Evolutionary conservation across 768 basidiomycete species (phyloP).

Genomic region (Tylopilus vinaceipallidus): DNA sequence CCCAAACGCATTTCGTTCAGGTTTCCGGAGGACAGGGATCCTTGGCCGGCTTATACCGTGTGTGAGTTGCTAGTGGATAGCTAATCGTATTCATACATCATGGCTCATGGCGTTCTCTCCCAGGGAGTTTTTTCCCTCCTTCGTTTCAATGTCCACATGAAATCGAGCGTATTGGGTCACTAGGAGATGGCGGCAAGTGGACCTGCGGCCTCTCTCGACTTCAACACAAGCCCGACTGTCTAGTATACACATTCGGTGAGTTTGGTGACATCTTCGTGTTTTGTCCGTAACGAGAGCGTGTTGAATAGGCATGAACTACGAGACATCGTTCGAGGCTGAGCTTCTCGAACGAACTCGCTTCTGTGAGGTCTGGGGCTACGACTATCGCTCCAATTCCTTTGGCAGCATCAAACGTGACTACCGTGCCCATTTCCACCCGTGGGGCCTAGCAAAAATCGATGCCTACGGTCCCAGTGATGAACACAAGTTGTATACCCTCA

Average conservation of each 20-base stretch:
- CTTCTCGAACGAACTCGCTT: constrained; percentile 44
- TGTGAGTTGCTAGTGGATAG: constrained; percentile 39
- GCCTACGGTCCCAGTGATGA: constrained; percentile 31
- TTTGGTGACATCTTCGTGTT: background rate
- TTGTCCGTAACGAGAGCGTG: background rate
- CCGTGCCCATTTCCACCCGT: constrained; percentile 44
- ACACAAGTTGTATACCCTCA: constrained; percentile 45
- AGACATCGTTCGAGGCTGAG: constrained; percentile 63
- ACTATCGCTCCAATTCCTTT: constrained; percentile 39
- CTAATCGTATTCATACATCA: background rate
- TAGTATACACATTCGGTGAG: constrained; percentile 62
- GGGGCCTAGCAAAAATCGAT: constrained; percentile 40
- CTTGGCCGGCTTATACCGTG: constrained; percentile 58
- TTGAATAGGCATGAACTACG: constrained; percentile 47
- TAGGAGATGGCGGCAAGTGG: constrained; percentile 74
- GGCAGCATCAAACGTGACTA: constrained; percentile 32
- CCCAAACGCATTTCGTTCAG: constrained; percentile 27
- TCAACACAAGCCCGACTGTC: constrained; percentile 50
- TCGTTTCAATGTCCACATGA: constrained; percentile 45
- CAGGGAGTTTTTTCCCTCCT: constrained; percentile 48
- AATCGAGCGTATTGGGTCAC: constrained; percentile 41
- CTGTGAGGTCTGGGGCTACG: constrained; percentile 64
- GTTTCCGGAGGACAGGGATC: constrained; percentile 50
- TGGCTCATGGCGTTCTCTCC: constrained; percentile 1
- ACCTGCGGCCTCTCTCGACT: constrained; percentile 61